A percentile compares a stretch with the other conserved stretches of the same genome.
Conservation (phyloP, 1,139 yeast species). For the Yamadazyma membranifaciens region DNA sequence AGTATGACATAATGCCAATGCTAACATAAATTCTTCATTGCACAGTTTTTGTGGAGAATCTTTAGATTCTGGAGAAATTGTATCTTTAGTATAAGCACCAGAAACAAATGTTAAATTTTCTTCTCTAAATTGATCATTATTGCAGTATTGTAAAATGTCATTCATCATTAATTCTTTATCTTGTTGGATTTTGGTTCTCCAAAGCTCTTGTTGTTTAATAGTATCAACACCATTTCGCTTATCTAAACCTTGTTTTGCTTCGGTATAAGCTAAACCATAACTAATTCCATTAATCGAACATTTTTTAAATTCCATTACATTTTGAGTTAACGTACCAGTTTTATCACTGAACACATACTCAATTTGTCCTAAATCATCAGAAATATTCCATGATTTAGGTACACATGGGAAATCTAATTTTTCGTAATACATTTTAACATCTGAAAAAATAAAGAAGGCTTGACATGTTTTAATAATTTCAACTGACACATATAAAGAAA, state of each 20-base stretch:
- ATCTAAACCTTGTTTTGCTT: slow-evolving; percentile 89
- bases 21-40: slow-evolving; percentile 77
- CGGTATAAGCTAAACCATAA: slow-evolving; percentile 94
- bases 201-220: slow-evolving; percentile 62
- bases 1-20: slow-evolving; percentile 88
- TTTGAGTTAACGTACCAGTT: slow-evolving; percentile 95
- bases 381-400: slow-evolving; percentile 95
- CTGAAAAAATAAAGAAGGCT: slow-evolving; percentile 90
- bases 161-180: slow-evolving; percentile 70
- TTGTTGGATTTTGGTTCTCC: slow-evolving; percentile 57
- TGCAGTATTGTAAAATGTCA: slow-evolving; percentile 43
- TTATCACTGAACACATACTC: slow-evolving; percentile 95
- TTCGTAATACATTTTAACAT: slow-evolving; percentile 80
- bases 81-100: slow-evolving; percentile 49
- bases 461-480: slow-evolving; percentile 94
- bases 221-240: slow-evolving; percentile 84
- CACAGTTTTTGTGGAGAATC: slow-evolving; percentile 62
- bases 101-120: slow-evolving; percentile 78
- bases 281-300: slow-evolving; percentile 85
- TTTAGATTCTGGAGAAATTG: slow-evolving; percentile 21
- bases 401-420: slow-evolving; percentile 90
- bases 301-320: slow-evolving; percentile 95
- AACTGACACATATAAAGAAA: slow-evolving; percentile 89
- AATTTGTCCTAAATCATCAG: slow-evolving; percentile 96
- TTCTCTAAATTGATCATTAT: slow-evolving; percentile 60